Evolutionary conservation across 192 early-diverging fungal genomes (phyloP).

Genomic region (Coemansia sp.): DNA sequence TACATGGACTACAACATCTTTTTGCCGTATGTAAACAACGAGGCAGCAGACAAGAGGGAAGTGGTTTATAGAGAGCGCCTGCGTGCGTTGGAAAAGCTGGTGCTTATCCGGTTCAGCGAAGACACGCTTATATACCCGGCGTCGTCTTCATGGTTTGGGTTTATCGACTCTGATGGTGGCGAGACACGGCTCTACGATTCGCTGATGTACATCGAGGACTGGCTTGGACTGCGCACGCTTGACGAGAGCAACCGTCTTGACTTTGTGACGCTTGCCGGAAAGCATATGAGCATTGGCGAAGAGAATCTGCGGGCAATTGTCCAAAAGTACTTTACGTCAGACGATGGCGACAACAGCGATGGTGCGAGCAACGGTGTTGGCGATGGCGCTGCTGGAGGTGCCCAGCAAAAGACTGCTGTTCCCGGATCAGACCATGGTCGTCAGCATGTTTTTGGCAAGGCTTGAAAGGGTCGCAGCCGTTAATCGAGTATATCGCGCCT

Average conservation of each 20-base stretch:
- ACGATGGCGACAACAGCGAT: background rate
- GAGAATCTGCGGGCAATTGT: constrained; percentile 24
- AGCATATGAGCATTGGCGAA: constrained; percentile 43
- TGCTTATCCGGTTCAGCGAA: constrained; percentile 76
- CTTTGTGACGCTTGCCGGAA: constrained; percentile 30
- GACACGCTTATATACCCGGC: constrained; percentile 75
- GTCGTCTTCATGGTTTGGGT: constrained; percentile 71
- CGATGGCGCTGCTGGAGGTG: too few relatives aligned
- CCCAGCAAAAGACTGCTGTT: background rate
- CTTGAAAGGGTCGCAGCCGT: too few relatives aligned
- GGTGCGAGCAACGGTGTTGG: background rate
- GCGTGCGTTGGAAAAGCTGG: constrained; percentile 64
- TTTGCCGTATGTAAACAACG: constrained; percentile 87
- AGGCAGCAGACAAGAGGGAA: constrained; percentile 56
- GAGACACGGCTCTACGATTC: constrained; percentile 57
- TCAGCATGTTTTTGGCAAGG: background rate
- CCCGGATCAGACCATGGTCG: background rate
- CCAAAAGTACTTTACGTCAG: constrained; percentile 24
- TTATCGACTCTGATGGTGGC: constrained; percentile 56
- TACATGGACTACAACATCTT: constrained; percentile 81
- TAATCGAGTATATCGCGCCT: too few relatives aligned
- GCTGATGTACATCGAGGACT: constrained; percentile 64
- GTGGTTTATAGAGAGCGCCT: constrained; percentile 60
- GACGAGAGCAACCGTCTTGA: constrained; percentile 44
- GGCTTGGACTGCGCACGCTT: constrained; percentile 63